Evolutionary conservation across 169 alveolate genomes (phyloP).

Genomic region (Theileria parva): DNA sequence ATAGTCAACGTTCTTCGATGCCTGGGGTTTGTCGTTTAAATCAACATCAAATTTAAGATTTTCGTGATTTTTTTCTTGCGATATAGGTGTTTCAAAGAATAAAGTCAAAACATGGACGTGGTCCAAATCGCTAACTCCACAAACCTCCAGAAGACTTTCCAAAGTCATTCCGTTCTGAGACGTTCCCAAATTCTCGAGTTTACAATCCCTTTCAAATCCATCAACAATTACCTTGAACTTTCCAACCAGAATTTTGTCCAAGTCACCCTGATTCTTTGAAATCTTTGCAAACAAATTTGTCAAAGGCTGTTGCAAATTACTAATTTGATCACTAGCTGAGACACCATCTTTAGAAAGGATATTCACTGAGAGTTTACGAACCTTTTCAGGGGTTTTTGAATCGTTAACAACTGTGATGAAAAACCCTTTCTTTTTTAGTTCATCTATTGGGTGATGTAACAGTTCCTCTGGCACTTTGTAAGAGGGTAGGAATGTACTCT

Average conservation of each 20-base stretch:
- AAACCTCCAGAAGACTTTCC: slow-evolving; percentile 39
- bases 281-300: slow-evolving; percentile 39
- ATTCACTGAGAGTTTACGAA: slow-evolving; percentile 30
- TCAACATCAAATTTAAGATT: slow-evolving; percentile 53
- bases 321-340: slow-evolving; percentile 4
- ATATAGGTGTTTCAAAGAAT: slow-evolving; percentile 53
- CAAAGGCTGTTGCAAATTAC: slow-evolving; percentile 60
- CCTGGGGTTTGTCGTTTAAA: slow-evolving; percentile 41
- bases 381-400: slow-evolving; percentile 25
- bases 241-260: slow-evolving; percentile 30
- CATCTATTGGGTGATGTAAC: slow-evolving; percentile 47
- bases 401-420: slow-evolving; percentile 39
- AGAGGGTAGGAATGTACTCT: slow-evolving; percentile 34
- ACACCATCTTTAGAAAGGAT: slow-evolving; percentile 54
- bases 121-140: slow-evolving; percentile 59
- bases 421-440: slow-evolving; percentile 35
- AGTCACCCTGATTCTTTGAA: slow-evolving; percentile 19
- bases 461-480: slow-evolving; percentile 46
- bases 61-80: slow-evolving; percentile 32
- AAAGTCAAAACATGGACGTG: slow-evolving; percentile 53
- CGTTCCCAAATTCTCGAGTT: slow-evolving; percentile 23
- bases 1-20: slow-evolving; percentile 45
- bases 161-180: slow-evolving; percentile 43
- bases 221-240: slow-evolving; percentile 57
- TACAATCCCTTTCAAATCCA: slow-evolving; percentile 52